These are phyloP conservation scores for Elaeis oleifera DNA, from an alignment of 202 grass and related monocot species.

Conservation along the genomic window DNA sequence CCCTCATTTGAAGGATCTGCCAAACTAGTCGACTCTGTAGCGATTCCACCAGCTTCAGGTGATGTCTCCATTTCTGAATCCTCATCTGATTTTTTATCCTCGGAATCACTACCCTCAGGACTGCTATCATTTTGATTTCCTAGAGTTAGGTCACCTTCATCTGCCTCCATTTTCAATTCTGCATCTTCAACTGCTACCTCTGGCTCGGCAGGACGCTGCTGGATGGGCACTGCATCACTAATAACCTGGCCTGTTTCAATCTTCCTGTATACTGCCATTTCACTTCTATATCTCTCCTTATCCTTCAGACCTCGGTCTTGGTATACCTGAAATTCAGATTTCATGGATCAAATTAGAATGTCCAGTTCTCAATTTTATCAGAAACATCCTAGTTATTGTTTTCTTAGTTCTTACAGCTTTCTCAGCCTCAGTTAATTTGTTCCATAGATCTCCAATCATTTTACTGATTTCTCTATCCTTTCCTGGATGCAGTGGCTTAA, in stretches of 20 bases:
- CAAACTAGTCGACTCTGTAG: constrained; percentile 29
- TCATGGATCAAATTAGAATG: too few species aligned
- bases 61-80: constrained; percentile 41
- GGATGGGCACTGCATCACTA: constrained; percentile 42
- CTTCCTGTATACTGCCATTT: constrained; percentile 62
- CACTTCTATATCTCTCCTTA: constrained; percentile 64
- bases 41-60: constrained; percentile 25
- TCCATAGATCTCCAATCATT: constrained; percentile 90
- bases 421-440: constrained; percentile 53
- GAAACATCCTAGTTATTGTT: background rate
- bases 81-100: constrained; percentile 21
- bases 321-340: constrained; percentile 47
- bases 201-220: constrained; percentile 40
- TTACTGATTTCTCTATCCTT: constrained; percentile 79
- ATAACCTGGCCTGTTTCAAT: constrained; percentile 40
- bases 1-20: constrained; percentile 26
- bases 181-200: constrained; percentile 48
- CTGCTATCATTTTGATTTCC: constrained; percentile 42
- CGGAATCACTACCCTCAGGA: constrained; percentile 8
- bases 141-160: constrained; percentile 37
- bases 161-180: constrained; percentile 25
- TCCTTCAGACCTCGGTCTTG: constrained; percentile 73
- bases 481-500: constrained; percentile 64
- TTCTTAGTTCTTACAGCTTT: constrained; percentile 67
- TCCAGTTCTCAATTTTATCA: background rate